Evolutionary conservation across 2,329 filamentous ascomycete species (phyloP).

Genomic region (Akanthomyces uredinophilus): DNA sequence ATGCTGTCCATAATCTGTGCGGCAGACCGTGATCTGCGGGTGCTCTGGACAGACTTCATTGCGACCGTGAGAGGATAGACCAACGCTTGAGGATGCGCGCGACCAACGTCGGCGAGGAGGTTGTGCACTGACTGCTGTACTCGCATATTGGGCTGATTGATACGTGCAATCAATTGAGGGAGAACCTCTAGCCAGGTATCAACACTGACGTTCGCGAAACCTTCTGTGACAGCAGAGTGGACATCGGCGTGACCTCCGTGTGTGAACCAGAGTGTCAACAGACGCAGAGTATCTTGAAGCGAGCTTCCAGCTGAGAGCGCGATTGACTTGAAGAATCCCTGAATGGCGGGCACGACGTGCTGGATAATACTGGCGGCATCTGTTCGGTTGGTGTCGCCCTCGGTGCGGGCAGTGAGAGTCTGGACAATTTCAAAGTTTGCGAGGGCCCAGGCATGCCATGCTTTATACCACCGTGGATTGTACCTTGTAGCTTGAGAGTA

Average conservation of each 20-base stretch:
- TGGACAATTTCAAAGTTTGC: conserved; percentile 99
- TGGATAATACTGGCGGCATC: conserved; percentile 69
- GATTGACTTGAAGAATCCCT: conserved; percentile 97
- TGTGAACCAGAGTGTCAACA: conserved; percentile 94
- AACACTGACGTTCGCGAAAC: conserved; percentile 85
- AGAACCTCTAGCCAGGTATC: conserved; percentile 99
- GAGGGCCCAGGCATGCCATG: conserved; percentile 97
- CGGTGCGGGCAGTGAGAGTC: conserved; percentile 62
- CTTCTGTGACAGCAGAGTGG: conserved; percentile 80
- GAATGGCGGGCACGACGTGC: conserved; percentile 90
- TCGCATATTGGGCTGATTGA: conserved; percentile 88
- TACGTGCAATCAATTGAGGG: conserved; percentile 91
- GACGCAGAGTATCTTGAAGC: conserved; percentile 85
- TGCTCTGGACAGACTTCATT: conserved; percentile 86
- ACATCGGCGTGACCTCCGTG: conserved; percentile 88
- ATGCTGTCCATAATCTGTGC: conserved; percentile 96
- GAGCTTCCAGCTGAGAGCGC: conserved; percentile 87
- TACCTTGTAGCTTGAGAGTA: conserved; percentile 91
- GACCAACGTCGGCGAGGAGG: conserved; percentile 84
- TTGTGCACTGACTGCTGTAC: conserved; percentile 91
- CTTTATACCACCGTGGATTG: conserved; percentile 95
- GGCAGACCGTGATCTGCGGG: conserved; percentile 79
- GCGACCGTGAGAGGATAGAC: conserved; percentile 97
- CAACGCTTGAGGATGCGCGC: conserved; percentile 89
- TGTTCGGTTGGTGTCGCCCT: conserved; percentile 39